Conservation (phyloP, 768 basidiomycete species). For the Antrodiella citrinella region DNA sequence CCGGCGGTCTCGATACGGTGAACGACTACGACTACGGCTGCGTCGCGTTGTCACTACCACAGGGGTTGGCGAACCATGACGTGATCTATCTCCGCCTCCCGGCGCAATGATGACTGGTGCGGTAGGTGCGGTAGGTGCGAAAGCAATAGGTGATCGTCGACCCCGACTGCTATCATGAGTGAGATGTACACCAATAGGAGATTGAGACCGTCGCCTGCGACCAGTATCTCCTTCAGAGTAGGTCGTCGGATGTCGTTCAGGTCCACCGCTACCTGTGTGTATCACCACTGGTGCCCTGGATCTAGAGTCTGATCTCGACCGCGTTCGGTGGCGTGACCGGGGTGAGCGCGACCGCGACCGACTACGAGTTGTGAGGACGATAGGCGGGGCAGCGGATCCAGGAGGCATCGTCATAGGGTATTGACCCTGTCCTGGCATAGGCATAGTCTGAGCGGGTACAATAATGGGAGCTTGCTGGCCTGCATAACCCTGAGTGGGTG, state of each 20-base stretch:
- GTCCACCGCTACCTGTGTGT: background rate
- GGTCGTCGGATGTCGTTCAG: background rate
- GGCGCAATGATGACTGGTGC: background rate
- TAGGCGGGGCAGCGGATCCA: background rate
- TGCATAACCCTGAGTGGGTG: no score
- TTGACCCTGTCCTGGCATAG: background rate
- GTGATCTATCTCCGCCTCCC: constrained; percentile 2
- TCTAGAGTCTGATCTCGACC: background rate
- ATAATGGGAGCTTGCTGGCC: background rate
- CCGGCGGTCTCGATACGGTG: constrained; percentile 10
- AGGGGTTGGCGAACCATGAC: background rate
- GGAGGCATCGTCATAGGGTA: background rate
- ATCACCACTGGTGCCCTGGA: background rate
- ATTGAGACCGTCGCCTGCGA: background rate
- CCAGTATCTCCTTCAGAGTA: background rate
- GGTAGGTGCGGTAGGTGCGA: background rate
- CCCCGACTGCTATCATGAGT: background rate
- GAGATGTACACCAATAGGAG: background rate
- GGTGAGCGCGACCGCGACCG: background rate
- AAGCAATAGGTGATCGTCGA: no score
- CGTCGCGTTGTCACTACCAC: constrained; percentile 2
- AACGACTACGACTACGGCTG: constrained; percentile 17
- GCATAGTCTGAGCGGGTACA: background rate
- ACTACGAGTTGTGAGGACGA: background rate
- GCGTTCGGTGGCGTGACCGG: no score